Conservation (phyloP, 768 basidiomycete genomes). For the Hericium coralloides region DNA sequence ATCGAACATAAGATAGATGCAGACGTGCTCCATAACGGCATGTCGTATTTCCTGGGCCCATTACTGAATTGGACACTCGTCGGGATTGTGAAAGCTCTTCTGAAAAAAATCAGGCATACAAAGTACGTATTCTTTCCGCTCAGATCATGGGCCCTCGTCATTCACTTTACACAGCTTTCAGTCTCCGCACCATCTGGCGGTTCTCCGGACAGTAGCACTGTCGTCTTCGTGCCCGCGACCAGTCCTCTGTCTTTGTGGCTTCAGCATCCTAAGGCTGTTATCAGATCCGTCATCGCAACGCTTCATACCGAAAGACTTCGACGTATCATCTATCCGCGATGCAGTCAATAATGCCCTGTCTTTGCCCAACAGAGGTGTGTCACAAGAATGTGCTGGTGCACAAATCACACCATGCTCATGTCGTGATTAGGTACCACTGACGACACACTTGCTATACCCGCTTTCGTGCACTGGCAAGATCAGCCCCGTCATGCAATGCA, state of each 20-base stretch:
- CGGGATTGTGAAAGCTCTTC: constrained; percentile 56
- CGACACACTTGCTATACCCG: neutral
- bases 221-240: constrained; percentile 57
- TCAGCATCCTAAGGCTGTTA: constrained; percentile 38
- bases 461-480: constrained; percentile 32
- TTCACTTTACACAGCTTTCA: constrained; percentile 29
- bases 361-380: constrained; percentile 29
- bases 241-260: constrained; percentile 56
- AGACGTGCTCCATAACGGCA: constrained; percentile 62
- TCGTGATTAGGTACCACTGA: neutral
- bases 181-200: constrained; percentile 46
- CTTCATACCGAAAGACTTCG: constrained; percentile 22
- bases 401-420: neutral
- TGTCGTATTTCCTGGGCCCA: constrained; percentile 67
- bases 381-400: neutral
- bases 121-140: neutral
- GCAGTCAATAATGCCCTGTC: constrained; percentile 32
- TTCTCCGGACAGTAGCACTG: constrained; percentile 57
- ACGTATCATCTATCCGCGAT: constrained; percentile 30
- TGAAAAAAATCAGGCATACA: constrained; percentile 42
- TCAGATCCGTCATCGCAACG: constrained; percentile 31
- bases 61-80: constrained; percentile 75
- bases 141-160: neutral
- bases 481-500: constrained; percentile 51
- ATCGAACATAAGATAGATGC: constrained; percentile 49